Percentiles rank a stretch among this genome's conserved stretches.
Conservation (phyloP, 768 basidiomycete species). For the Rhodosporidiobolus odoratus region DNA sequence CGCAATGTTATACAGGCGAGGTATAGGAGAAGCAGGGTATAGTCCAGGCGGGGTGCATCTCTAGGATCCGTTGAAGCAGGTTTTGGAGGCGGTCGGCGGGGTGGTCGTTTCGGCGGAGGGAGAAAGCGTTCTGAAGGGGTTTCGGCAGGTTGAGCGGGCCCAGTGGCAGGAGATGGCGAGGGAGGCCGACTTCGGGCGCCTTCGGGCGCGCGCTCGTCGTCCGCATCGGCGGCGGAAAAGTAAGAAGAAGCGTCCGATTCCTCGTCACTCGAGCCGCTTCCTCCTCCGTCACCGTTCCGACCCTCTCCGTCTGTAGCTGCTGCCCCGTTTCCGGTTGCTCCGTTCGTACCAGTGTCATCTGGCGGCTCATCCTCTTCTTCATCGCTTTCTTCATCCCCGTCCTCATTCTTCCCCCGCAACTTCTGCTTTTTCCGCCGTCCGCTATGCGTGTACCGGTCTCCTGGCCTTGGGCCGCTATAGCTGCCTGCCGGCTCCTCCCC, state of each 20-base stretch:
- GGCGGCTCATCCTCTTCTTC: background rate
- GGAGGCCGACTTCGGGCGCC: background rate
- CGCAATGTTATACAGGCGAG: constrained; percentile 24
- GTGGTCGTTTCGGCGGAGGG: background rate
- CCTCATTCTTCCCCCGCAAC: background rate
- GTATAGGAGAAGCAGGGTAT: constrained; percentile 30
- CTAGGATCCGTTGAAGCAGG: constrained; percentile 3
- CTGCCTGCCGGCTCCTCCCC: constrained; percentile 23
- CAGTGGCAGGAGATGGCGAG: background rate
- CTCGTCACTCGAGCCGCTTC: background rate
- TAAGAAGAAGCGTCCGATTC: constrained; percentile 15
- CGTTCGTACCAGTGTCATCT: background rate
- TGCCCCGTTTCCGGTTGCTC: background rate
- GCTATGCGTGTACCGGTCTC: constrained; percentile 8
- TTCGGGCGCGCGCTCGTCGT: constrained; percentile 17
- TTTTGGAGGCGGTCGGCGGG: background rate
- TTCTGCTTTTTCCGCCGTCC: constrained; percentile 6
- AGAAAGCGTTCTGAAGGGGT: background rate
- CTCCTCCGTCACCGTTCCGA: background rate
- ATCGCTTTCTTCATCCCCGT: background rate
- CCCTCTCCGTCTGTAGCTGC: background rate
- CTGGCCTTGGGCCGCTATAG: constrained; percentile 28
- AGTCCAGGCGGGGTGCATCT: constrained; percentile 11
- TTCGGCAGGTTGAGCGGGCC: background rate
- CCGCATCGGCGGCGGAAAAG: constrained; percentile 12